phyloP scores from a whole-genome alignment of 2,329 filamentous ascomycete genomes.

The Alternaria ethzedia region DNA sequence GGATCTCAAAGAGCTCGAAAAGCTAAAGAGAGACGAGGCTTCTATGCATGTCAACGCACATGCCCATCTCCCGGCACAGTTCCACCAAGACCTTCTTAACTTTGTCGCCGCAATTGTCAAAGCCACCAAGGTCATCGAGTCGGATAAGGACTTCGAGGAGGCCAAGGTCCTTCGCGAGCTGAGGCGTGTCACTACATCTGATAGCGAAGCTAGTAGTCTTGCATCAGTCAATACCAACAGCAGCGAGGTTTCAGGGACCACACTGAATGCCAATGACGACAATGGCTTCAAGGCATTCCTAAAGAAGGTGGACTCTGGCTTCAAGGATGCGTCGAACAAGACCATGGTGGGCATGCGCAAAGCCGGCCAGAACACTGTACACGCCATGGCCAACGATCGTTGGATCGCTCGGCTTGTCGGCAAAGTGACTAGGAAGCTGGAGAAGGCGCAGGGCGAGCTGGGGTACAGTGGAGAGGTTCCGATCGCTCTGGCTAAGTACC shows the following conservation, averaged over 20 bases:
- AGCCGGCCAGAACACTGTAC: slow-evolving; percentile 49
- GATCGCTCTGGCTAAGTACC: slow-evolving; percentile 50
- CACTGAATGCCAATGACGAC: slow-evolving; percentile 18
- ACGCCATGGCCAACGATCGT: slow-evolving; percentile 58
- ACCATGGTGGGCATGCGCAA: slow-evolving; percentile 57
- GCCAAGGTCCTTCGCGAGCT: slow-evolving; percentile 35
- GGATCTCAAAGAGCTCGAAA: slow-evolving; percentile 49
- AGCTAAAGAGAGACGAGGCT: slow-evolving; percentile 56
- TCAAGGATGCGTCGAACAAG: slow-evolving; percentile 42
- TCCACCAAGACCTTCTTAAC: slow-evolving; percentile 60
- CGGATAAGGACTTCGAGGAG: slow-evolving; percentile 56
- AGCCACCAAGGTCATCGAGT: slow-evolving; percentile 63
- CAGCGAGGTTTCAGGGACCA: slow-evolving; percentile 18
- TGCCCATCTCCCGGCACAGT: slow-evolving; percentile 56
- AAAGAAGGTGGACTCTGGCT: slow-evolving; percentile 31
- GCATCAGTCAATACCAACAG: slow-evolving; percentile 26
- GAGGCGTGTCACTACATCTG: slow-evolving; percentile 35
- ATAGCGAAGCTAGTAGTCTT: slow-evolving; percentile 30
- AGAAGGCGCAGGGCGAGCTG: slow-evolving; percentile 58
- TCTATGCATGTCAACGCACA: slow-evolving; percentile 57
- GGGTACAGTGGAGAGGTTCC: slow-evolving; percentile 59
- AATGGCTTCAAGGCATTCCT: slow-evolving; percentile 34
- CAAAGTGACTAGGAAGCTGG: slow-evolving; percentile 57
- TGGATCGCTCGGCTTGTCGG: slow-evolving; percentile 63
- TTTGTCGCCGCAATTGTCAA: slow-evolving; percentile 64